phyloP scores from a whole-genome alignment of 176 grass and related monocot genomes.

The Rhipidocladum racemiflorum region DNA sequence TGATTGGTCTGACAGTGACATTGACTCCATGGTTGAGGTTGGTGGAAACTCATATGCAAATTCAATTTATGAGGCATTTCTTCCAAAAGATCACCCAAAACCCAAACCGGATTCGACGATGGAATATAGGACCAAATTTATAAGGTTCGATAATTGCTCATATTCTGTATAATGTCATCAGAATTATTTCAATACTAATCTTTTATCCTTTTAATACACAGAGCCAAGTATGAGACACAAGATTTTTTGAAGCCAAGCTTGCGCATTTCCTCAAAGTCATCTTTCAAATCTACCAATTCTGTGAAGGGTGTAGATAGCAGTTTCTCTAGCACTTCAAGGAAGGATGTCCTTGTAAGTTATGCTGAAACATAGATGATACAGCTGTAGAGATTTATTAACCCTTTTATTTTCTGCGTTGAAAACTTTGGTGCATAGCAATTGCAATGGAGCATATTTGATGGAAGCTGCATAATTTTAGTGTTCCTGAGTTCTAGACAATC shows the following conservation, averaged over 20 bases:
- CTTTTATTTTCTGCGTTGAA: constrained; percentile 23
- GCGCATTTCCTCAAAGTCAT: constrained; percentile 77
- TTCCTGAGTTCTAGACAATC: constrained; percentile 27
- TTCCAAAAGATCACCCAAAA: constrained; percentile 80
- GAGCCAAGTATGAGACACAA: constrained; percentile 94
- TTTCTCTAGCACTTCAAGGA: constrained; percentile 52
- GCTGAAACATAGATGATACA: constrained; percentile 26
- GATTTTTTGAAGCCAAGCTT: constrained; percentile 99
- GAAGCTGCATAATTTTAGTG: constrained; percentile 28
- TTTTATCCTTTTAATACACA: constrained; percentile 36
- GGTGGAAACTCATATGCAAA: constrained; percentile 99
- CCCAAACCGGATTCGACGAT: constrained; percentile 66
- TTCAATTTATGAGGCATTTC: constrained; percentile 99
- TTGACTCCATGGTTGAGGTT: constrained; percentile 92
- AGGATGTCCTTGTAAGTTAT: constrained; percentile 54
- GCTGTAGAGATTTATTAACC: constrained; percentile 4
- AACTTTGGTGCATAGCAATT: constrained; percentile 34
- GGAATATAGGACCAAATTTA: constrained; percentile 86
- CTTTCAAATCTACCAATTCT: constrained; percentile 71
- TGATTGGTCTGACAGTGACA: constrained; percentile 89
- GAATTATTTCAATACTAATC: constrained; percentile 18
- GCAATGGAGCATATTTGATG: constrained; percentile 29
- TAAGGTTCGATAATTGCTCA: constrained; percentile 54
- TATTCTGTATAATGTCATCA: constrained; percentile 9
- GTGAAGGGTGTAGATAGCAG: constrained; percentile 47